Evolutionary conservation across 441 rosid genomes (phyloP).

Genomic region (Euphorbia schlechtendalii): DNA sequence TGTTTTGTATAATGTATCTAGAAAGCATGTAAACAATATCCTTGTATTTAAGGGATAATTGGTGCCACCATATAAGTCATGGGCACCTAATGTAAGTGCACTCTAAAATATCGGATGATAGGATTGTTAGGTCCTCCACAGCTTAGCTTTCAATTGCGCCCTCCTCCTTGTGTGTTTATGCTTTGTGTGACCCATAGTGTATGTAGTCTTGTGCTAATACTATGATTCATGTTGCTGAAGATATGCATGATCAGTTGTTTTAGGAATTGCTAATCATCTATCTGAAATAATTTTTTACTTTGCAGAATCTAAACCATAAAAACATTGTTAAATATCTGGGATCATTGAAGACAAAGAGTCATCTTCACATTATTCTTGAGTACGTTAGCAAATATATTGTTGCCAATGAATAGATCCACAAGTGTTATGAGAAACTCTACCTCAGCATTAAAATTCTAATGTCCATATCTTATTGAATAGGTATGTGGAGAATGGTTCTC

Average conservation of each 20-base stretch:
- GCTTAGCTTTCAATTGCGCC: neutral
- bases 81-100: neutral
- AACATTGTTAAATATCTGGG: slow-evolving; percentile 98
- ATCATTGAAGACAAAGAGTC: slow-evolving; percentile 85
- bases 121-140: neutral
- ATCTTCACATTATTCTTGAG: slow-evolving; percentile 99
- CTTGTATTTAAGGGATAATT: neutral
- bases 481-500: slow-evolving; percentile 99
- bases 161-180: slow-evolving; percentile 2
- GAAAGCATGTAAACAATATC: neutral
- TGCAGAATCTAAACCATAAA: slow-evolving; percentile 95
- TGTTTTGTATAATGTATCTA: neutral
- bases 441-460: slow-evolving; percentile 14
- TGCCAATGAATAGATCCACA: slow-evolving; percentile 4
- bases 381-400: slow-evolving; percentile 36
- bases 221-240: neutral
- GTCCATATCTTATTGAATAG: slow-evolving; percentile 34
- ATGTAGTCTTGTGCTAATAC: slow-evolving; percentile 6
- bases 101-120: neutral
- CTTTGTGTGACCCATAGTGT: neutral
- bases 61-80: neutral
- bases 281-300: slow-evolving; percentile 10
- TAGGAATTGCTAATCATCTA: slow-evolving; percentile 15
- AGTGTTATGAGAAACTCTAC: slow-evolving; percentile 8
- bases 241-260: slow-evolving; percentile 1